Percentiles rank a stretch among this genome's conserved stretches.
Evolutionary conservation across 2,329 filamentous ascomycete species (phyloP).

Genomic region (Colletotrichum liriopes): DNA sequence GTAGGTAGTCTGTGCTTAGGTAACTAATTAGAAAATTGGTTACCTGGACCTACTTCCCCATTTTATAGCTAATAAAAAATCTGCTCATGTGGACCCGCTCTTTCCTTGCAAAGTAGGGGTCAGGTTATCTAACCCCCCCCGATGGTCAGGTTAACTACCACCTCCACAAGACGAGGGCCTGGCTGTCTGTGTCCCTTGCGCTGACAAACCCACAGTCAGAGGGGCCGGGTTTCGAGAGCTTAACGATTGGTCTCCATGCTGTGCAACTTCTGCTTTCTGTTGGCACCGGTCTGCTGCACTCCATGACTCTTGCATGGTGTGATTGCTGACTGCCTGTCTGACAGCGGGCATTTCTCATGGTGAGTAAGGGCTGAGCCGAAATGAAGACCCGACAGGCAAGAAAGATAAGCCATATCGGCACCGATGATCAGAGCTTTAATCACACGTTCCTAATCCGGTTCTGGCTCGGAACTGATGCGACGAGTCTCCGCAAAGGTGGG

Average conservation of each 20-base stretch:
- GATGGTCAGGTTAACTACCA: too few species aligned
- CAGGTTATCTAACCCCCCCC: too few species aligned
- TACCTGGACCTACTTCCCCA: too few species aligned
- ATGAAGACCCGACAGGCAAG: slow-evolving; percentile 4
- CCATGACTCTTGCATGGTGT: not conserved
- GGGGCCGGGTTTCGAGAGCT: not conserved
- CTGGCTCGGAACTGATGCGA: not conserved
- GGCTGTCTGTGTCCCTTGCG: too few species aligned
- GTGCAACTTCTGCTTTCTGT: not conserved
- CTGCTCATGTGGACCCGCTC: too few species aligned
- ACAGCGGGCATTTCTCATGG: not conserved
- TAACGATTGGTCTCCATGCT: not conserved
- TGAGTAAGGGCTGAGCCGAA: not conserved
- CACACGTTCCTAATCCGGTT: slow-evolving; percentile 15
- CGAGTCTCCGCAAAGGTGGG: slow-evolving; percentile 14
- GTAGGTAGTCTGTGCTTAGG: too few species aligned
- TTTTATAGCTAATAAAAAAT: too few species aligned
- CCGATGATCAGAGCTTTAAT: slow-evolving; percentile 17
- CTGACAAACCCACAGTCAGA: not conserved
- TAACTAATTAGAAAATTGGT: too few species aligned
- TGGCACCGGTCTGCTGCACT: too few species aligned
- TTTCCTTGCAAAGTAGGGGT: too few species aligned
- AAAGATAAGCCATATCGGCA: slow-evolving; percentile 26
- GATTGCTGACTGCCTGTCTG: not conserved
- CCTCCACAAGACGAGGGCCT: not conserved